These are phyloP conservation scores for Leccinellum luteum DNA, from an alignment of 768 basidiomycete genomes.

Conservation along the genomic window DNA sequence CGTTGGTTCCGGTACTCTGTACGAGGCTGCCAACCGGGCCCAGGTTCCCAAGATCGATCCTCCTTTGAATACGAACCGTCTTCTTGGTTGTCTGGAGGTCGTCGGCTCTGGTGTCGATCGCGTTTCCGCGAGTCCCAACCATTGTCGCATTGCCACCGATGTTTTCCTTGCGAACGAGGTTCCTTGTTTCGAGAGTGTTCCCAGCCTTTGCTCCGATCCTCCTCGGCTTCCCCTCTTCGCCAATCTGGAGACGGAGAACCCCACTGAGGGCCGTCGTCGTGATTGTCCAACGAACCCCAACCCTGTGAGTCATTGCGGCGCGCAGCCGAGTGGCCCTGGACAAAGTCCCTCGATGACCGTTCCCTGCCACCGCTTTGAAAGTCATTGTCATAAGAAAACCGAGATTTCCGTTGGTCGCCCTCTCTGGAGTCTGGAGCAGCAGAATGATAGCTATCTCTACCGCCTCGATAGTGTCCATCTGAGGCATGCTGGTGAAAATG, in stretches of 20 bases:
- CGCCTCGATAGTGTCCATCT: conserved; percentile 50
- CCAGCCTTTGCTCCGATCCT: conserved; percentile 38
- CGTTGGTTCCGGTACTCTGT: conserved; percentile 39
- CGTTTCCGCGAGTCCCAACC: conserved; percentile 55
- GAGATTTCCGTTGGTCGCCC: conserved; percentile 45
- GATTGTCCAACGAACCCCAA: conserved; percentile 40
- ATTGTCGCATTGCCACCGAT: conserved; percentile 35
- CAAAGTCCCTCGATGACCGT: conserved; percentile 48
- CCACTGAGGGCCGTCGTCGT: conserved; percentile 39
- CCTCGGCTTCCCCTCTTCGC: conserved; percentile 33
- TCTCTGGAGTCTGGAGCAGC: conserved; percentile 38
- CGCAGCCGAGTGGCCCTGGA: conserved; percentile 40
- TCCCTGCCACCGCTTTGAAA: conserved; percentile 40
- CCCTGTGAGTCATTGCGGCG: conserved; percentile 48
- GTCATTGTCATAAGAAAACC: conserved; percentile 39
- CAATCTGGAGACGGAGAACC: conserved; percentile 49
- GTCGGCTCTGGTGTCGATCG: conserved; percentile 41
- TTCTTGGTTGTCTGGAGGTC: conserved; percentile 29
- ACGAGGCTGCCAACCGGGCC: conserved; percentile 60
- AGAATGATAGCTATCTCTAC: conserved; percentile 49
- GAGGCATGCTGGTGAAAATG: conserved; percentile 36
- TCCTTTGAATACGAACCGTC: conserved; percentile 29
- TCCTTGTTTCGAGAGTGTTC: conserved; percentile 40
- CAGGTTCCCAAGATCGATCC: conserved; percentile 73
- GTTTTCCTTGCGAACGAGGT: conserved; percentile 26